Base-by-base conservation (phyloP, 306 rosid genomes). In the Herpetospermum pedunculosum region DNA sequence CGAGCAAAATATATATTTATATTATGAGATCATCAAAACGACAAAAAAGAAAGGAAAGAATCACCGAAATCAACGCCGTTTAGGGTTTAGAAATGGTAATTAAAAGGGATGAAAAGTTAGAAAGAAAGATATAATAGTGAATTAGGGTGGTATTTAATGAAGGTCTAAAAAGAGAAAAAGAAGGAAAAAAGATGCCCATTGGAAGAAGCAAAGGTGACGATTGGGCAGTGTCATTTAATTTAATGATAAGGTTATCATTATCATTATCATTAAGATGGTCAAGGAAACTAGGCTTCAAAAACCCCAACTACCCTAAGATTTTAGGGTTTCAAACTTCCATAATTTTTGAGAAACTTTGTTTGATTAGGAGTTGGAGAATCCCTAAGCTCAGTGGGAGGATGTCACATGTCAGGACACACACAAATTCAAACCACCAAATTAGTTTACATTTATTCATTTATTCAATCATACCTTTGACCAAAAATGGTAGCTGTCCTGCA, bases 41-140 rank as follows among this genome's bases (percentile, higher is more conserved):
- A 90, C 98, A 88, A 90, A 90, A 85, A 78, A 78, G 85, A 87
- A 90, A 87, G 85, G 79, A 85, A 83, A 85, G 90, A 87, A 92
- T 88, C 97, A 84, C 91, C 98, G 92, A 81, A 86, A 92, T 92
- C 92, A 87, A 86, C 98, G 97, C 92, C 97, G 89, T 88, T 90
- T 92, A 79, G 96, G 92, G 88, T 87, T 70, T 80, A n/a, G n/a
- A n/a, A n/a, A n/a, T n/a, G n/a, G n/a, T 35, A 58, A 49, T 54
- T 25, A 54, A 54, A 25, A 54, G 3, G 54, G 54, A 18, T 49
- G 11, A 49, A 44, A 40, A 41, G 2, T 41, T 9, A 41, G 46
- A 12, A 44, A 44, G 49, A 44, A 44, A 44, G n/a, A n/a, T n/a
- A n/a, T n/a, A n/a, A n/a, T n/a, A n/a, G n/a, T n/a, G n/a, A n/a